Conservation (phyloP, 2,329 filamentous ascomycete species). For the Plenodomus lindquistii region DNA sequence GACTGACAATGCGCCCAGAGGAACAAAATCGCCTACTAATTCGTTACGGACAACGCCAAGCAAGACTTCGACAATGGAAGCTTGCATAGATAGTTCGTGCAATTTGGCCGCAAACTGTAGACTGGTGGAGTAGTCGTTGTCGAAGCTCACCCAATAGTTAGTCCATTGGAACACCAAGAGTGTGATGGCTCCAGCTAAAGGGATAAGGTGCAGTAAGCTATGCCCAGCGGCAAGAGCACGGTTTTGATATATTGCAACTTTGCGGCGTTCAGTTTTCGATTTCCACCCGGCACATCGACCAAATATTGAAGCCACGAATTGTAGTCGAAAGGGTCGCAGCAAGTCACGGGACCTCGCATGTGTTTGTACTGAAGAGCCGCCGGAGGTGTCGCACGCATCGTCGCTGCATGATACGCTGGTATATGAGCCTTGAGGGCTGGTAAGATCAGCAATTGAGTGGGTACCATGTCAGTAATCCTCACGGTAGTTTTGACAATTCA, state of each 20-base stretch:
- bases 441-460: too few species aligned
- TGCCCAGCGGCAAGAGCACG: slow-evolving; percentile 8
- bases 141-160: slow-evolving; percentile 3
- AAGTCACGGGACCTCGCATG: too few species aligned
- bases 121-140: neutral
- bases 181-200: slow-evolving; percentile 3
- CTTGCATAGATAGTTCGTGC: slow-evolving; percentile 24
- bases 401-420: too few species aligned
- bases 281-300: too few species aligned
- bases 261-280: slow-evolving; percentile 7
- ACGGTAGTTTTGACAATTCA: too few species aligned
- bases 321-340: too few species aligned
- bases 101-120: slow-evolving; percentile 23
- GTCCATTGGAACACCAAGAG: slow-evolving; percentile 7
- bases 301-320: too few species aligned
- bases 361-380: too few species aligned
- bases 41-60: slow-evolving; percentile 9
- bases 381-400: too few species aligned
- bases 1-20: slow-evolving; percentile 13
- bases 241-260: slow-evolving; percentile 11
- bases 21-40: slow-evolving; percentile 3
- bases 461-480: too few species aligned
- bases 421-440: too few species aligned
- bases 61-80: slow-evolving; percentile 8
- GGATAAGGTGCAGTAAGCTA: slow-evolving; percentile 9